A percentile compares a stretch with the other conserved stretches of the same genome.
Conservation (phyloP, 2,329 filamentous ascomycete species). For the Neophaeococcomyces mojaviensis region DNA sequence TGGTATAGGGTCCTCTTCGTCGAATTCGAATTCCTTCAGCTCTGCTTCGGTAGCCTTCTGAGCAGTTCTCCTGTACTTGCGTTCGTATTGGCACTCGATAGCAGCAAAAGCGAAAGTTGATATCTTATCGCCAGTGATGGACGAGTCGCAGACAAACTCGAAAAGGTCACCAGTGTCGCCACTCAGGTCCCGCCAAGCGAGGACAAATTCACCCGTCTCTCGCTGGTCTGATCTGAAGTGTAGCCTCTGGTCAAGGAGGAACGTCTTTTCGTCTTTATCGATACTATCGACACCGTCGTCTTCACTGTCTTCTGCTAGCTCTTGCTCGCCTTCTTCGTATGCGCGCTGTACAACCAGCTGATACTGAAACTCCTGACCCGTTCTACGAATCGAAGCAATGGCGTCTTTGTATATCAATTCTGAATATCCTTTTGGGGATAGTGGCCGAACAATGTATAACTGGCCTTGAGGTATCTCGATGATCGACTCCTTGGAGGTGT, state of each 20-base stretch:
- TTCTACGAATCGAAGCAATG: conserved; percentile 81
- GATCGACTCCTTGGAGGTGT: conserved; percentile 81
- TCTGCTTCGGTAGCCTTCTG: conserved; percentile 75
- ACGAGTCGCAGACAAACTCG: conserved; percentile 88
- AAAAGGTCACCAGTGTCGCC: conserved; percentile 92
- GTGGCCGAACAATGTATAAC: conserved; percentile 90
- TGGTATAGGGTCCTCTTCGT: conserved; percentile 53
- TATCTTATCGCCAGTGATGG: conserved; percentile 62
- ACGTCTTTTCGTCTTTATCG: conserved; percentile 95
- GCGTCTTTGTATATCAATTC: conserved; percentile 99
- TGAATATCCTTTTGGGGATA: conserved; percentile 93
- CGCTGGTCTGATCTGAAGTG: conserved; percentile 79
- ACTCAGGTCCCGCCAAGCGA: conserved; percentile 92
- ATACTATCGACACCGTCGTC: conserved; percentile 71
- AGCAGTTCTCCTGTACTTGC: conserved; percentile 77
- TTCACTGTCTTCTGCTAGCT: conserved; percentile 84
- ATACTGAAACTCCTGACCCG: conserved; percentile 92
- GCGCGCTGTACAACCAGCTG: conserved; percentile 93
- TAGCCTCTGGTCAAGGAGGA: conserved; percentile 85
- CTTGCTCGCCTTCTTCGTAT: conserved; percentile 95
- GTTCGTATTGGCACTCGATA: conserved; percentile 93
- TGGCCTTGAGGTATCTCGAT: conserved; percentile 93
- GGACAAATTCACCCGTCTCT: conserved; percentile 71
- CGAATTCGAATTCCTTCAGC: conserved; percentile 74
- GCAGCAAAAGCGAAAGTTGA: conserved; percentile 75